A percentile compares a stretch with the other conserved stretches of the same genome.
phyloP scores from a whole-genome alignment of 2,329 filamentous ascomycete species.

The Botrytis fragariae region DNA sequence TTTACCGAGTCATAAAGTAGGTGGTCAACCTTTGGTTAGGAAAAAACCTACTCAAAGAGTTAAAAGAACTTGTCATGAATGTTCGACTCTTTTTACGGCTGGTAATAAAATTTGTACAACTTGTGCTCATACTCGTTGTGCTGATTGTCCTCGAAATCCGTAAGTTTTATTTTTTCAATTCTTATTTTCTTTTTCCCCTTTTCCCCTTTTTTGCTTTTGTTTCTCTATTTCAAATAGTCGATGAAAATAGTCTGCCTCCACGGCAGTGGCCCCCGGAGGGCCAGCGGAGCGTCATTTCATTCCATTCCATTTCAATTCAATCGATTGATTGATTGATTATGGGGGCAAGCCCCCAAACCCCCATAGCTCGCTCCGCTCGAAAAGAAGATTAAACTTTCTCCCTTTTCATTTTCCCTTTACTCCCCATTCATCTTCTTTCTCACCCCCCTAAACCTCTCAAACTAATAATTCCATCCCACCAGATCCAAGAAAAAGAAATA shows the following conservation, averaged over 20 bases:
- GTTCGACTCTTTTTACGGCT: slow-evolving; percentile 59
- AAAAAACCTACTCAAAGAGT: slow-evolving; percentile 71
- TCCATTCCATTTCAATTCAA: neutral
- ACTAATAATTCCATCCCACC: slow-evolving; percentile 22
- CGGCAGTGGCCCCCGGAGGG: neutral
- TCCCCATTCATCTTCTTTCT: neutral
- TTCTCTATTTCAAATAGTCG: neutral
- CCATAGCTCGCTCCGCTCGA: neutral
- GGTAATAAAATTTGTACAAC: slow-evolving; percentile 61
- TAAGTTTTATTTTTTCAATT: slow-evolving; percentile 46
- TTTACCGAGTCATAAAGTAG: slow-evolving; percentile 58
- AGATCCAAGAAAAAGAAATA: slow-evolving; percentile 68
- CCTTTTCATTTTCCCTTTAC: too few species aligned
- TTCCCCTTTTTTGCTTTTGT: too few species aligned
- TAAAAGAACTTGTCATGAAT: slow-evolving; percentile 73
- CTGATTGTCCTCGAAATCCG: slow-evolving; percentile 77
- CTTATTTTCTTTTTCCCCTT: neutral
- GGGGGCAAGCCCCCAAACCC: neutral
- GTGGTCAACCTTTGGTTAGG: slow-evolving; percentile 68
- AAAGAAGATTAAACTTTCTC: neutral
- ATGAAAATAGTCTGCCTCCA: neutral
- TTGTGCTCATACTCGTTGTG: slow-evolving; percentile 74
- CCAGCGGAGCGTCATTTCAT: neutral
- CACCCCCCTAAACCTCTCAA: accelerated
- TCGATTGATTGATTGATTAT: neutral